These are phyloP conservation scores for Acmispon strigosus DNA, from an alignment of 306 rosid genomes.

Conservation along the genomic window DNA sequence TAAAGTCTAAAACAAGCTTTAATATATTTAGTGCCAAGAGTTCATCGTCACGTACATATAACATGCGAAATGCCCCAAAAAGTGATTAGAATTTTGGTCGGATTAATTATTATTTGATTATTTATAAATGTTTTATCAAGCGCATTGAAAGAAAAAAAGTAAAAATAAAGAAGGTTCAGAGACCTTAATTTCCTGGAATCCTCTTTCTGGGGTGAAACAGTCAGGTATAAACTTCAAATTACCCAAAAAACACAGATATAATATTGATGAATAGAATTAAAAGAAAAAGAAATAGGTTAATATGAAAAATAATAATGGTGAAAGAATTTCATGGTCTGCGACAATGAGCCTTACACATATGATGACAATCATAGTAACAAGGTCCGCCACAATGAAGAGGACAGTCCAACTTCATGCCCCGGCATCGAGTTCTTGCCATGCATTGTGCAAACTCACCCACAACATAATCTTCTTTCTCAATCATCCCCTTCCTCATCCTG, in stretches of 20 bases:
- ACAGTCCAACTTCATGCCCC: slow-evolving; percentile 75
- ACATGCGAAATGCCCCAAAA: too few species aligned
- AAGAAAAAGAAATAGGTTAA: not conserved
- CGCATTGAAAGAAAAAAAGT: not conserved
- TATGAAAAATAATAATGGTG: not conserved
- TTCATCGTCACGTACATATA: too few species aligned
- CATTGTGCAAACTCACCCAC: slow-evolving; percentile 77
- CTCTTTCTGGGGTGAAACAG: not conserved
- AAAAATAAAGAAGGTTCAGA: too few species aligned
- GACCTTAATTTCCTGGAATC: not conserved
- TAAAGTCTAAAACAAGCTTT: not conserved
- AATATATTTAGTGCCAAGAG: not conserved
- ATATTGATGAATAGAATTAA: not conserved
- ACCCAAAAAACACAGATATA: not conserved
- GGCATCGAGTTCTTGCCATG: slow-evolving; percentile 55
- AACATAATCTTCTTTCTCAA: slow-evolving; percentile 37
- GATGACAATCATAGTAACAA: slow-evolving; percentile 79
- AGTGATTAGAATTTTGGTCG: too few species aligned
- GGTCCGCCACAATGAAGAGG: slow-evolving; percentile 91
- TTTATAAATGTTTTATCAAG: not conserved
- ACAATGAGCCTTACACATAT: slow-evolving; percentile 85
- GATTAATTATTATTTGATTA: too few species aligned
- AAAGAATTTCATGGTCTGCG: slow-evolving; percentile 18
- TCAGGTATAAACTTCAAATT: not conserved
- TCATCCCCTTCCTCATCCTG: slow-evolving; percentile 25